A percentile compares a stretch with the other conserved stretches of the same genome.
Evolutionary conservation across 2,329 filamentous ascomycete species (phyloP).

Genomic region (Monilinia laxa): DNA sequence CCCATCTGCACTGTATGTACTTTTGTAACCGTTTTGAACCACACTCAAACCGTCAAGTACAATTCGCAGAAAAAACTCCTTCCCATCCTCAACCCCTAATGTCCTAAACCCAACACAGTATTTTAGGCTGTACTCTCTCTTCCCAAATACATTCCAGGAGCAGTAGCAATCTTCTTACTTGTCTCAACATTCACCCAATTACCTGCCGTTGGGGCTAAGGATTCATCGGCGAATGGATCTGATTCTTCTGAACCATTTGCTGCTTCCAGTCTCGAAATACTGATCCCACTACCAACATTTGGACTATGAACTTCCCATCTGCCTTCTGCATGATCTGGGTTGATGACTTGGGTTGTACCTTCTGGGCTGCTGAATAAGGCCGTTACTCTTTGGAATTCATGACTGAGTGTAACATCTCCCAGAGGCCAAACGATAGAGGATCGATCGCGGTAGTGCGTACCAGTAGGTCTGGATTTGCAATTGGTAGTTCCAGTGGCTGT

Average conservation of each 20-base stretch:
- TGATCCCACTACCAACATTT: constrained; percentile 61
- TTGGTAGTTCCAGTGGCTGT: constrained; percentile 63
- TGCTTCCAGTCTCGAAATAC: constrained; percentile 56
- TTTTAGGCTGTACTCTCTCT: background rate
- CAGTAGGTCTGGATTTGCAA: constrained; percentile 75
- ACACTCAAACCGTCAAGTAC: background rate
- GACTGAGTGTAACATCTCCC: constrained; percentile 64
- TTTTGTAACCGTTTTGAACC: background rate
- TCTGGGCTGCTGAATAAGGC: constrained; percentile 77
- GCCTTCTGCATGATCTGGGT: constrained; percentile 76
- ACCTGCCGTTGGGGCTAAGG: constrained; percentile 40
- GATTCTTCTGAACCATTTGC: constrained; percentile 53
- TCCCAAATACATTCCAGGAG: constrained; percentile 61
- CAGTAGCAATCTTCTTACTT: constrained; percentile 67
- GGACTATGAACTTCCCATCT: constrained; percentile 66
- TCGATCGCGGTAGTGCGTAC: constrained; percentile 76
- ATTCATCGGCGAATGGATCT: constrained; percentile 69
- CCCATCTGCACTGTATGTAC: constrained; percentile 7
- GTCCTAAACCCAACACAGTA: background rate
- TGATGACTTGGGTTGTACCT: constrained; percentile 56
- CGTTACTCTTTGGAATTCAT: constrained; percentile 70
- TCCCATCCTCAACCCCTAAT: background rate
- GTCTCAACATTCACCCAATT: constrained; percentile 67
- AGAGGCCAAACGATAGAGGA: constrained; percentile 78
- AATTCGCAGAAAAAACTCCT: background rate